phyloP scores from a whole-genome alignment of 331 rosid species.

The Rhamnella rubrinervis region DNA sequence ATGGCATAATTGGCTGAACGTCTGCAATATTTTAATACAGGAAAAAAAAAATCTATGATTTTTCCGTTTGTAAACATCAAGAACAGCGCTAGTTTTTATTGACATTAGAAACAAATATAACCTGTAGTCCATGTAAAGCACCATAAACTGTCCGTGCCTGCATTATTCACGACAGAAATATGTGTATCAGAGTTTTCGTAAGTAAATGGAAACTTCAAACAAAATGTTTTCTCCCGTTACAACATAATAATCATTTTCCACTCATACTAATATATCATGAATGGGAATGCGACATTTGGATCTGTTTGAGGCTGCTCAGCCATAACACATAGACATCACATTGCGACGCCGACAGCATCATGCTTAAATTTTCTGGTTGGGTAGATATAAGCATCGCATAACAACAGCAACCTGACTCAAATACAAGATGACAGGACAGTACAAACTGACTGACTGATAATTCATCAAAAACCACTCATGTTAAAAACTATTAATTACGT shows the following conservation, averaged over 20 bases:
- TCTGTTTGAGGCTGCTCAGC: no score
- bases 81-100: neutral
- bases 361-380: no score
- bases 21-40: conserved; percentile 23
- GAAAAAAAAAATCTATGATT: neutral
- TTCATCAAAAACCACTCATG: no score
- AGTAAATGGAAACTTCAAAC: neutral
- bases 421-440: no score
- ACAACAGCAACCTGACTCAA: no score
- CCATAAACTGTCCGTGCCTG: conserved; percentile 49
- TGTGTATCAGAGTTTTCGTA: neutral
- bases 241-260: neutral
- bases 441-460: no score
- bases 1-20: conserved; percentile 42
- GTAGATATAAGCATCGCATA: no score
- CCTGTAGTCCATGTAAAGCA: conserved; percentile 46
- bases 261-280: neutral
- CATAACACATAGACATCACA: no score
- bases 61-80: neutral
- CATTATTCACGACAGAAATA: conserved; percentile 11
- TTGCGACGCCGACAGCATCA: no score
- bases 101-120: conserved; percentile 12
- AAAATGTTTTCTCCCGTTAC: neutral
- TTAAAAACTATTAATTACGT: no score
- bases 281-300: neutral